These are phyloP conservation scores for Periconia sp. DNA, from an alignment of 2,329 filamentous ascomycete genomes.

Conservation along the genomic window DNA sequence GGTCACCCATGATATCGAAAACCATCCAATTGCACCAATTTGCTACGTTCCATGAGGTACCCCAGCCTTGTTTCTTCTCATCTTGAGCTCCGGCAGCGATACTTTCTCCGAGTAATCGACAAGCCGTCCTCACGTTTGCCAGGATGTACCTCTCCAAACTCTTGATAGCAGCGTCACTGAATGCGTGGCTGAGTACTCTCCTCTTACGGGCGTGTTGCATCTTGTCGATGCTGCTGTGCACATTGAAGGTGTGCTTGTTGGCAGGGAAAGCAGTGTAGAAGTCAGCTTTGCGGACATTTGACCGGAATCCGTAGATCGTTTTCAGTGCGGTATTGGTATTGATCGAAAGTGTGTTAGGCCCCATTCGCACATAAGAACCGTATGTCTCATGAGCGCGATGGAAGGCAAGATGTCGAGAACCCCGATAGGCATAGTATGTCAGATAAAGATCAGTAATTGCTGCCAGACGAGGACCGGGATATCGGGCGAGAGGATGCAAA, in stretches of 20 bases:
- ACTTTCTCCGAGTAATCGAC: conserved; percentile 34
- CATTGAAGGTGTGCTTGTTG: conserved; percentile 45
- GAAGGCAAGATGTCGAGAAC: conserved; percentile 73
- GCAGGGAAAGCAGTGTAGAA: conserved; percentile 53
- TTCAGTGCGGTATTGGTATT: conserved; percentile 63
- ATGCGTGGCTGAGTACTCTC: conserved; percentile 50
- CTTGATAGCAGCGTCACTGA: conserved; percentile 49
- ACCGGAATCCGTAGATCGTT: conserved; percentile 52
- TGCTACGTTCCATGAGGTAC: conserved; percentile 46
- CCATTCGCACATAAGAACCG: conserved; percentile 72
- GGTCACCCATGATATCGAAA: conserved; percentile 56
- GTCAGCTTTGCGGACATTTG: conserved; percentile 52
- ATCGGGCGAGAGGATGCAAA: conserved; percentile 47
- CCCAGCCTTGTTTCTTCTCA: conserved; percentile 42
- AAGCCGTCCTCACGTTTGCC: conserved; percentile 45
- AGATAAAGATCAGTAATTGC: conserved; percentile 41
- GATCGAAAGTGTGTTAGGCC: conserved; percentile 75
- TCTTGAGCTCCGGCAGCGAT: conserved; percentile 6
- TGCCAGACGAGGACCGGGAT: conserved; percentile 47
- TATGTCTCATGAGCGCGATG: conserved; percentile 72
- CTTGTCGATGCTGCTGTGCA: conserved; percentile 50
- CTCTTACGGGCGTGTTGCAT: conserved; percentile 50
- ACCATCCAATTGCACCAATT: conserved; percentile 49
- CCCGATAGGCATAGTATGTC: conserved; percentile 71
- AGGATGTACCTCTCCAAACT: conserved; percentile 50